These are phyloP conservation scores for Blastobotrys terrestris DNA, from an alignment of 805 yeast genomes.

Conservation along the genomic window DNA sequence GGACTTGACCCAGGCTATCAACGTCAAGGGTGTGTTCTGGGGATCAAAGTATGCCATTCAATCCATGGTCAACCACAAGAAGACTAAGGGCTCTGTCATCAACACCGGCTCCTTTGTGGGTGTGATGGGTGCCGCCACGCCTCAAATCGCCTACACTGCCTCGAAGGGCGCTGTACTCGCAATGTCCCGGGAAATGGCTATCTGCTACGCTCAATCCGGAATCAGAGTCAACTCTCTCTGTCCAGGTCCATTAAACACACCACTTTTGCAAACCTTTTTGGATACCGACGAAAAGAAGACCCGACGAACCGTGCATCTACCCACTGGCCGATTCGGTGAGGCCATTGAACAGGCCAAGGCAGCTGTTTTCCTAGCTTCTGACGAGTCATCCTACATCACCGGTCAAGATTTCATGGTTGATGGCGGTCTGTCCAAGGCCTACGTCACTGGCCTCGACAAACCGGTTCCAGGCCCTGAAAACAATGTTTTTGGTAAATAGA, in stretches of 20 bases:
- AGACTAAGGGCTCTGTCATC: constrained; percentile 29
- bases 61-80: constrained; percentile 25
- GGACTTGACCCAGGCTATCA: constrained; percentile 33
- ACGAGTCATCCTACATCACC: constrained; percentile 46
- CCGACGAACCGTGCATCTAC: constrained; percentile 35
- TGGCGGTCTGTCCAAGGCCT: constrained; percentile 39
- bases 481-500: constrained; percentile 26
- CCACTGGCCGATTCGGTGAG: constrained; percentile 58
- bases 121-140: constrained; percentile 34
- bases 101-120: constrained; percentile 36
- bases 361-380: constrained; percentile 50
- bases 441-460: constrained; percentile 26
- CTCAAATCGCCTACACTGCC: constrained; percentile 35
- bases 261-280: constrained; percentile 50
- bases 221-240: constrained; percentile 50
- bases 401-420: constrained; percentile 59
- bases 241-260: constrained; percentile 58
- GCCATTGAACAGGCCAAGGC: constrained; percentile 61
- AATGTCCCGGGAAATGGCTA: constrained; percentile 40
- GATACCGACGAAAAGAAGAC: constrained; percentile 48
- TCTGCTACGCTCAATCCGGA: constrained; percentile 54
- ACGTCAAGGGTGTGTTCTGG: constrained; percentile 34
- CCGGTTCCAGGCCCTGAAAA: constrained; percentile 25
- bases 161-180: constrained; percentile 36
- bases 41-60: constrained; percentile 34